phyloP scores from a whole-genome alignment of 371 early-diverging fungal species.

The Mucor velutinosus region DNA sequence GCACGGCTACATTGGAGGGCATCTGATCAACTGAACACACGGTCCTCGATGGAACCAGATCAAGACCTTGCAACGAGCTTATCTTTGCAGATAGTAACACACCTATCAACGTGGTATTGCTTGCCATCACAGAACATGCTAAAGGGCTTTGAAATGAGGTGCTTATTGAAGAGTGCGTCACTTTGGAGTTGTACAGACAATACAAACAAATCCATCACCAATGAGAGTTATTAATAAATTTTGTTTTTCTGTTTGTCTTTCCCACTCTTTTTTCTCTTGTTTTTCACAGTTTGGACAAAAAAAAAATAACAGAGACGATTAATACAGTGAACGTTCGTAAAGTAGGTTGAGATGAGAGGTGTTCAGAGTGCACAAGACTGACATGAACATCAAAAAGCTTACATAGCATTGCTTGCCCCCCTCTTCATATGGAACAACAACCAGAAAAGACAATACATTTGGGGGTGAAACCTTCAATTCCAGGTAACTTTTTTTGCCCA shows the following conservation, averaged over 20 bases:
- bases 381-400: background rate
- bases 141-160: background rate
- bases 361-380: background rate
- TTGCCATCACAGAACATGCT: background rate
- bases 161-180: background rate
- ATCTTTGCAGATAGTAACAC: too few relatives aligned
- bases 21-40: too few relatives aligned
- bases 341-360: background rate
- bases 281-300: background rate
- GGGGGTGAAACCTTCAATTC: conserved; percentile 4
- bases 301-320: background rate
- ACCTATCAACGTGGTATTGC: background rate
- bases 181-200: background rate
- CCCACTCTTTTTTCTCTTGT: background rate
- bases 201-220: background rate
- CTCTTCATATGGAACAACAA: conserved; percentile 6
- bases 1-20: too few relatives aligned
- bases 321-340: background rate
- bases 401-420: background rate
- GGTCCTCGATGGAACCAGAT: too few relatives aligned
- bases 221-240: background rate
- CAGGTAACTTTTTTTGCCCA: background rate
- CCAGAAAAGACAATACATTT: conserved; percentile 12
- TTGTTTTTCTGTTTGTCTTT: background rate
- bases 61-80: too few relatives aligned